Evolutionary conservation across 306 rosid genomes (phyloP).

Genomic region (Dalbergia cultrata): DNA sequence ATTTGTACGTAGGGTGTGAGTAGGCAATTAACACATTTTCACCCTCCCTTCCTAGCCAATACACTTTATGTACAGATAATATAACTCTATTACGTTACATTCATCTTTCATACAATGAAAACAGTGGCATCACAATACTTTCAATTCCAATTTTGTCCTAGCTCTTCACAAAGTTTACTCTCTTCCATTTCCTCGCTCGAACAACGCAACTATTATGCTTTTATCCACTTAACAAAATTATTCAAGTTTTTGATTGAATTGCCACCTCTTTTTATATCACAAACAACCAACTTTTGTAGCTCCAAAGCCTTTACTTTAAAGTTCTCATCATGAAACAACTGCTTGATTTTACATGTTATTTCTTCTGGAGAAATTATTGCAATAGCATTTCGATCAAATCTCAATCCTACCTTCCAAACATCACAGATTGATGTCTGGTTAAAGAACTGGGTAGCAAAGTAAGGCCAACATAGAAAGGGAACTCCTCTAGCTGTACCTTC

Average conservation of each 20-base stretch:
- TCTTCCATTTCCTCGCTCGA: too few relatives aligned
- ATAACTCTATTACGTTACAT: too few relatives aligned
- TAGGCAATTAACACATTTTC: too few relatives aligned
- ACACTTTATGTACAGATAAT: too few relatives aligned
- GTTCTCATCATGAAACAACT: constrained; percentile 29
- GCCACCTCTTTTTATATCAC: constrained; percentile 36
- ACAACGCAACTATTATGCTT: neutral
- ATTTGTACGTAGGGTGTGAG: too few relatives aligned
- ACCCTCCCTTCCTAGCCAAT: too few relatives aligned
- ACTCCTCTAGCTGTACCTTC: constrained; percentile 46
- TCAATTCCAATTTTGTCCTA: too few relatives aligned
- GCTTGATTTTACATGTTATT: constrained; percentile 1
- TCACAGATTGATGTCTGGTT: constrained; percentile 39
- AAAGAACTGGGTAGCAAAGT: constrained; percentile 41
- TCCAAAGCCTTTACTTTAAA: constrained; percentile 19
- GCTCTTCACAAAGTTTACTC: too few relatives aligned
- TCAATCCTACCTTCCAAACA: constrained; percentile 45
- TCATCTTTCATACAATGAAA: too few relatives aligned
- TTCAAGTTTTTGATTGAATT: constrained; percentile 36
- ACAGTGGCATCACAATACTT: too few relatives aligned
- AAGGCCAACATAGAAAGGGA: constrained; percentile 53
- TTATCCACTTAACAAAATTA: constrained; percentile 42
- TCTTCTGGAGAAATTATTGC: constrained; percentile 14
- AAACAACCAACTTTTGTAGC: neutral
- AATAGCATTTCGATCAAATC: neutral